Evolutionary conservation across 2,329 filamentous ascomycete genomes (phyloP), one percentile per base, ranked within the genome.

Genomic region (Geosmithia putterillii): DNA sequence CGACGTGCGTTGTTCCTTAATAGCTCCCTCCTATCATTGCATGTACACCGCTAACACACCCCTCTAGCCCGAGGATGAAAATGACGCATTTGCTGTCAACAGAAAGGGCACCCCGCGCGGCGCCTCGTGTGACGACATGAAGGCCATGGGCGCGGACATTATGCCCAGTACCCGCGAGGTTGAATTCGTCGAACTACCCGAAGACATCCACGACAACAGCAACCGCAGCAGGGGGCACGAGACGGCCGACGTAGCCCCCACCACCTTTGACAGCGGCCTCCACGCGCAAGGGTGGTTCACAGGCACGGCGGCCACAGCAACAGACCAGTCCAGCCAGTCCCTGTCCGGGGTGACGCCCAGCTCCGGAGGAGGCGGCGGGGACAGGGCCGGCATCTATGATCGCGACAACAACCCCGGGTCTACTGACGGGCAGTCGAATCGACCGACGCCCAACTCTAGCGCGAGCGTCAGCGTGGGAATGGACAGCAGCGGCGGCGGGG

Each of bases 391-490:
- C 37, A 63, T n/a, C n/a, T n/a, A n/a, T n/a, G n/a, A n/a, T n/a
- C n/a, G 58, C 43, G 70, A 67, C n/a, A 58, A 62, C 15, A 60
- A 60, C 19, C 70, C 4, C 1, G 62, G 59, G 3, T 75, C 73
- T 0, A 66, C 72, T 2, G 71, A 73, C 17, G 65, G 63, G 7
- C 61, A 61, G 40, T 77, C 74, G 3, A 74, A 67, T 47, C 62
- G 71, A n/a, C 73, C 69, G 19, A 80, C 76, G 10, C 76, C 76
- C 3, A 79, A 74, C 51, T 80, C 76, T 4, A 76, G 71, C 51
- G n/a, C n/a, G n/a, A 54, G 50, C 46, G 55, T 45, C 44, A 50
- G 47, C 36, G 48, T 51, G 19, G 58, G 61, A 14, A 48, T 40
- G 6, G 44, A 40, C 46, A 20, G 50, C 25, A n/a, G 32, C n/a